These are phyloP conservation scores for Neofusicoccum cordaticola DNA, from an alignment of 2,329 filamentous ascomycete genomes.

Conservation along the genomic window DNA sequence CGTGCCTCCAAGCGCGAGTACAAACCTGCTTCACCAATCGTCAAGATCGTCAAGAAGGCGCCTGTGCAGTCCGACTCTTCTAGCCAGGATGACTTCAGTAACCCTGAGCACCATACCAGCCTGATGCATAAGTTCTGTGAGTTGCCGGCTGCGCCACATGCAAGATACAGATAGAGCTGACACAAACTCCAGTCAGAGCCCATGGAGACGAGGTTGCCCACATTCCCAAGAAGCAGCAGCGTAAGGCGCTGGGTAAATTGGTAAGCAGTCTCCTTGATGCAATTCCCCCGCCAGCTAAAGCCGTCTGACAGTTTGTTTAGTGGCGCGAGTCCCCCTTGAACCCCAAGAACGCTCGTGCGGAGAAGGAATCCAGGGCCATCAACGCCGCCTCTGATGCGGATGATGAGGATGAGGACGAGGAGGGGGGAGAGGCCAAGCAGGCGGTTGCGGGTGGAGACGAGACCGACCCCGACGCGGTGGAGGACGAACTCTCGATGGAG, in stretches of 20 bases:
- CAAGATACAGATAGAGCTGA: not conserved
- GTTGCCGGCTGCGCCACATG: not conserved
- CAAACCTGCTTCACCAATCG: not conserved
- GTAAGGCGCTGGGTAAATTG: slow-evolving; percentile 4
- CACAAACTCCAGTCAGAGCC: not conserved
- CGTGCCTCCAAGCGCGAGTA: not conserved
- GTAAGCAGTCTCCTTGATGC: not conserved
- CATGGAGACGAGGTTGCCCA: not conserved
- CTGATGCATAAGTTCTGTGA: slow-evolving; percentile 2
- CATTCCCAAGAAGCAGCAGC: not conserved
- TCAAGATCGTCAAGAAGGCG: not conserved
- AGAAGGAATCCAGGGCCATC: not conserved
- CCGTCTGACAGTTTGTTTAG: not conserved
- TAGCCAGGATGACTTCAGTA: not conserved
- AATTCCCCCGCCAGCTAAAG: not conserved
- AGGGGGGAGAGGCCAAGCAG: not conserved
- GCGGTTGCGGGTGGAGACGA: not conserved
- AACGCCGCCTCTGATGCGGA: not conserved
- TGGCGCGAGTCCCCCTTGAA: slow-evolving; percentile 1
- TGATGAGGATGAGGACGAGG: not conserved
- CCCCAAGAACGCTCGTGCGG: slow-evolving; percentile 2
- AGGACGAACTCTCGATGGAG: not conserved
- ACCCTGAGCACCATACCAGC: not conserved
- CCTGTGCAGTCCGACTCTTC: not conserved
- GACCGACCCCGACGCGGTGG: not conserved